Base-by-base conservation (phyloP, 1,284 basidiomycete species). In the Trichosporon sp. region DNA sequence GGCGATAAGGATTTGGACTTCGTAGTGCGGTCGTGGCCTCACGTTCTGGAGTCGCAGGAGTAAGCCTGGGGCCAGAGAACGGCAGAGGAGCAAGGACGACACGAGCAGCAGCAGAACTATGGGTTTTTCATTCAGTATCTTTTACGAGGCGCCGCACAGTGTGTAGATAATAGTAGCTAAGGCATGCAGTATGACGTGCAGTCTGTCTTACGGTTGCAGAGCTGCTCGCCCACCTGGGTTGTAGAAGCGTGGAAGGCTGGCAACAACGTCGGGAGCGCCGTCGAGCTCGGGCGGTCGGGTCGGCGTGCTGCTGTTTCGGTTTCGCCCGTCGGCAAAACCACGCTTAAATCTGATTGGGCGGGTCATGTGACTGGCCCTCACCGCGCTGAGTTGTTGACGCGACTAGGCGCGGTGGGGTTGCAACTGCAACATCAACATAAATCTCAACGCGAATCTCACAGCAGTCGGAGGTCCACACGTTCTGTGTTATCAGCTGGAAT, bases 1-100 rank as follows among this genome's bases (percentile, higher is more conserved):
- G 72, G 72, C 29, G 71, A 72, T 58, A 72, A 72, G 65, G 71
- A 72, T 47, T 62, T 64, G 12, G 71, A 70, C 21, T 68, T 65
- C 63, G 66, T 72, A 11, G 56, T 65, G 18, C 12, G 27, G 15
- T 29, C 51, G 21, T 67, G 27, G 12, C 66, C 67, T 21, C 29
- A 68, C 23, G 51, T 65, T 6, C 64, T 65, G 21, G 47, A 51
- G 47, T 21, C 23, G 15, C 15, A 51, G 47, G 15, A 21, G 21
- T 6, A n/a, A 8, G 21, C 11, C 7, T 51, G 18, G 21, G 23
- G 47, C 47, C 3, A 51, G 47, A 42, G n/a, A 42, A 42, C 15
- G 5, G 47, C 47, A 51, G 3, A 23, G 47, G 5, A 51, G 18
- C 21, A 51, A 21, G 47, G 38, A 42, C 38, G 38, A 42, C 38